Evolutionary conservation across 108 stramenopile genomes (phyloP), one percentile per base, ranked within the genome.

Genomic region (Skeletonema grethae): DNA sequence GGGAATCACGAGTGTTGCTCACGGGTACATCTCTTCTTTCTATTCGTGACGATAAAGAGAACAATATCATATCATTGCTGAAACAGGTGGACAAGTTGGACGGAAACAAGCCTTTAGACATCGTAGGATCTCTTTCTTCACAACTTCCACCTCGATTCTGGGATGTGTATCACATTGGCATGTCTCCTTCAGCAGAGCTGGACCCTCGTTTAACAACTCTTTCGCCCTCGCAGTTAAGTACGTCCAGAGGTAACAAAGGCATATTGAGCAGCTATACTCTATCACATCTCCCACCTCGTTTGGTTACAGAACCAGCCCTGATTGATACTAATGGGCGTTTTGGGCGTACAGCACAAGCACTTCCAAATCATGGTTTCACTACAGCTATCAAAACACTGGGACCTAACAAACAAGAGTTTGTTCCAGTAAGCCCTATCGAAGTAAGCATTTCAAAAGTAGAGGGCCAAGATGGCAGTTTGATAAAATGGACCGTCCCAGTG

Each of bases 111-210:
- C 73, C 68, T 13, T 48, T 28, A 18, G 80, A 85, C 61, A 57
- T 90, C 31, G 16, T 87, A 18, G 60, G 57, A 1, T 55, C 77
- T 15, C 55, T 94, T 3, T 65, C 79, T 16, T 46, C 65, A 9
- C 91, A 94, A 57, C 53, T 91, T 18, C 7, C 63, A 16, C 94
- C 94, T 25, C 80, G 90, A 12, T 95, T 95, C 69, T 95, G 94
- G 94, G 94, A 95, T 76, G 38, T 79, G 8, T 95, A 95, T 66
- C 94, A 95, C 70, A 85, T 92, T 63, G 91, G 90, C 22, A 95
- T 95, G 94, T 88, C 90, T 39, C 94, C 94, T 9, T 85, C 87
- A 16, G 82, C 89, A 29, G 91, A 95, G 67, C 22, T 84, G 30
- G 58, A 70, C 35, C 89, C 83, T 20, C 63, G 79, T 5, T 58